Evolutionary conservation across 2,329 filamentous ascomycete species (phyloP).

Genomic region (Aspergillus uvarum): DNA sequence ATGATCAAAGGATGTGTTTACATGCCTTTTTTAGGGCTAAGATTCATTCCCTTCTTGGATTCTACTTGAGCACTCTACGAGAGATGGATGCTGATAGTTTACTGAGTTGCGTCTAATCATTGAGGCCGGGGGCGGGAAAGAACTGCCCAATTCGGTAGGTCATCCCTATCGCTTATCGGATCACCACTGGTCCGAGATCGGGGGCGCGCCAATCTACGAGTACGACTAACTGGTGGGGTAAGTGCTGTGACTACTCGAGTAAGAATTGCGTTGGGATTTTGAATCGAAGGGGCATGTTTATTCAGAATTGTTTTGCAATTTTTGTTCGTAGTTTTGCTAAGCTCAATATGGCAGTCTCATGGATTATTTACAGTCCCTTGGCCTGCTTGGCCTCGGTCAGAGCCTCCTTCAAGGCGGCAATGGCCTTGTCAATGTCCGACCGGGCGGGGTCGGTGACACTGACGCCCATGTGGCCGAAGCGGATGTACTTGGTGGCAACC

Average conservation of each 20-base stretch:
- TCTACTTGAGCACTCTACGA: too few species aligned
- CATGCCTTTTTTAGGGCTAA: too few species aligned
- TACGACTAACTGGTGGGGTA: too few species aligned
- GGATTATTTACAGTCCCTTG: slow-evolving; percentile 39
- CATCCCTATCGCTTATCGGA: not conserved
- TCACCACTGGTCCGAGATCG: not conserved
- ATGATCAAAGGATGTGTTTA: too few species aligned
- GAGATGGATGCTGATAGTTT: too few species aligned
- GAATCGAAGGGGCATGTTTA: not conserved
- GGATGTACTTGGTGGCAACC: slow-evolving; percentile 88
- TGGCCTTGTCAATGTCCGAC: slow-evolving; percentile 78
- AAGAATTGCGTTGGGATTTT: too few species aligned
- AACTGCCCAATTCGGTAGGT: not conserved
- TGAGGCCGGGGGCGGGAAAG: not conserved
- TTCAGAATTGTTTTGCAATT: not conserved
- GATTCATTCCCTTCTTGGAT: too few species aligned
- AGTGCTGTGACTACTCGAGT: too few species aligned
- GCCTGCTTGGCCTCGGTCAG: slow-evolving; percentile 72
- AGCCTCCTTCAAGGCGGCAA: slow-evolving; percentile 72
- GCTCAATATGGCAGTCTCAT: not conserved
- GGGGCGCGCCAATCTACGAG: not conserved
- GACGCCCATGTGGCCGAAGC: slow-evolving; percentile 97
- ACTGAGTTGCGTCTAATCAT: too few species aligned
- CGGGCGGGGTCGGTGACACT: slow-evolving; percentile 79
- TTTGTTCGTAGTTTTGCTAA: not conserved